Evolutionary conservation across 768 basidiomycete genomes (phyloP).

Genomic region (Harrya chromipes): DNA sequence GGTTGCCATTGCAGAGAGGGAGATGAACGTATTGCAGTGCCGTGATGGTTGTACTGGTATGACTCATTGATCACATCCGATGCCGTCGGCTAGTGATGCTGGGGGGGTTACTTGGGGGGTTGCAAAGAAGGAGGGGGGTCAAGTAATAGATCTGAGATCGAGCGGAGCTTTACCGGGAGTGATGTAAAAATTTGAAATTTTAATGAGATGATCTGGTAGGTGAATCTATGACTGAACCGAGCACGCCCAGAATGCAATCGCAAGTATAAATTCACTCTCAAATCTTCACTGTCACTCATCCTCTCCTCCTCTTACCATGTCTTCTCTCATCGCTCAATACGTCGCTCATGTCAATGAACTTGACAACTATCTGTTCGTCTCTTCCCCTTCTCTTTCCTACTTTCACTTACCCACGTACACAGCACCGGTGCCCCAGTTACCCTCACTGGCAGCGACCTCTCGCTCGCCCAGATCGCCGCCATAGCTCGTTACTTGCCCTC

Average conservation of each 20-base stretch:
- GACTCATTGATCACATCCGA: too few relatives aligned
- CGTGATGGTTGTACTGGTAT: too few relatives aligned
- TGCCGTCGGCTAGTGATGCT: too few relatives aligned
- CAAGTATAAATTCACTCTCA: not conserved
- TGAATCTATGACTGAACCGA: too few relatives aligned
- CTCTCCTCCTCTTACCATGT: slow-evolving; percentile 1
- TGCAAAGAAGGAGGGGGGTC: too few relatives aligned
- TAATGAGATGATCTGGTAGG: not conserved
- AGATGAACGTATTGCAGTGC: too few relatives aligned
- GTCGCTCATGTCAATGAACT: slow-evolving; percentile 60
- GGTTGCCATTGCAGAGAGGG: too few relatives aligned
- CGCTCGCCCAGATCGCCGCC: slow-evolving; percentile 77
- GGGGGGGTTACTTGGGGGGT: too few relatives aligned
- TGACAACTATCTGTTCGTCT: slow-evolving; percentile 58
- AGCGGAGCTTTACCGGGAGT: not conserved
- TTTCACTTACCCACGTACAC: not conserved
- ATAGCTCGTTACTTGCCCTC: slow-evolving; percentile 54
- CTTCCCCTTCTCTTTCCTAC: not conserved
- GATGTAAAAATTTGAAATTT: not conserved
- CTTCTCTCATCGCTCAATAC: slow-evolving; percentile 51
- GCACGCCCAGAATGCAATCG: too few relatives aligned
- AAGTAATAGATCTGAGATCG: too few relatives aligned
- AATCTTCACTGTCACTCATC: too few relatives aligned
- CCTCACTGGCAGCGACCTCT: slow-evolving; percentile 67
- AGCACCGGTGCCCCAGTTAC: slow-evolving; percentile 63